These are phyloP conservation scores for Hypholoma fasciculare DNA, from an alignment of 768 basidiomycete species.

Conservation along the genomic window DNA sequence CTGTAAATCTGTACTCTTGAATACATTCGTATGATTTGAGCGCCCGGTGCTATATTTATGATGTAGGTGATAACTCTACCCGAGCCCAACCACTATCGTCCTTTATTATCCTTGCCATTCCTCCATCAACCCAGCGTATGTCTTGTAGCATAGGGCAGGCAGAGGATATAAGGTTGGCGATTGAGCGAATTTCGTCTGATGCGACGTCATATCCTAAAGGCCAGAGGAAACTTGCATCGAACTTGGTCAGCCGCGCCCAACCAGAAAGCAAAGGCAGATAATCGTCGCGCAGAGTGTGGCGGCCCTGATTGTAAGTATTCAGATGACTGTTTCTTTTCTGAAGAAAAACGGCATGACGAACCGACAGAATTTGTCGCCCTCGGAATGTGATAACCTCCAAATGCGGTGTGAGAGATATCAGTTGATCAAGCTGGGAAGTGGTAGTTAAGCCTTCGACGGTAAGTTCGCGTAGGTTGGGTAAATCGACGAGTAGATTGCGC, in stretches of 20 bases:
- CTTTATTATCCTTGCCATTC: not conserved
- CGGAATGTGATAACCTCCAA: slow-evolving; percentile 6
- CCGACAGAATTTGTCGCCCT: not conserved
- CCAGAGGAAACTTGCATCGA: slow-evolving; percentile 10
- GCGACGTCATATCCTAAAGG: slow-evolving; percentile 1
- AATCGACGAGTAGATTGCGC: slow-evolving; percentile 3
- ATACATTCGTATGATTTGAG: not conserved
- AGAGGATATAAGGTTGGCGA: not conserved
- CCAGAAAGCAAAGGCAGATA: slow-evolving; percentile 1
- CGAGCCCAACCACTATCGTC: not conserved
- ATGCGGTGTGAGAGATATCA: slow-evolving; percentile 8
- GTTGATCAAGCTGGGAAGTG: slow-evolving; percentile 6
- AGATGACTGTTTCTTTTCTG: too few relatives aligned
- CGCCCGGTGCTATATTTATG: too few relatives aligned
- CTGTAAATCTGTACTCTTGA: not conserved
- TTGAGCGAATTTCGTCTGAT: not conserved
- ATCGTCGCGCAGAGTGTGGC: not conserved
- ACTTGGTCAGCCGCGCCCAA: not conserved
- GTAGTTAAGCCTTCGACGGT: slow-evolving; percentile 1
- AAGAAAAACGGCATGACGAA: not conserved
- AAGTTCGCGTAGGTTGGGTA: slow-evolving; percentile 7
- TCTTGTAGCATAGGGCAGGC: not conserved
- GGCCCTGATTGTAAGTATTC: too few relatives aligned
- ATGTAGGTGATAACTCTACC: not conserved
- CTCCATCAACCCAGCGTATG: not conserved